Evolutionary conservation across 805 yeast species (phyloP), one percentile per base, ranked within the genome.

Genomic region (Nakazawaea ernobii): DNA sequence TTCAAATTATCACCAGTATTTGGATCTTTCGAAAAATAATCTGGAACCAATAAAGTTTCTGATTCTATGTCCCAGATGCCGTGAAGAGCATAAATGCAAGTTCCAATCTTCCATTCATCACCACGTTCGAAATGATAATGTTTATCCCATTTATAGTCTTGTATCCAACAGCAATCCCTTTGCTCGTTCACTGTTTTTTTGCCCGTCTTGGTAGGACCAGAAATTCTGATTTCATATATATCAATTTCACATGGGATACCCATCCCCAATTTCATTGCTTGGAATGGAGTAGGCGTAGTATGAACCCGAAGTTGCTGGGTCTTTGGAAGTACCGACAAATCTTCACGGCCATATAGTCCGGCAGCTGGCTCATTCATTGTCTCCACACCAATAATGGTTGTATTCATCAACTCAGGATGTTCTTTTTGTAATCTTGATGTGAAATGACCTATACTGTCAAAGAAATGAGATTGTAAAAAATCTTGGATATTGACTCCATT

Each of bases 321-420:
- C 5, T 73, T 67, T 0, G 94, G 91, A 17, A 82, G 59, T 1
- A 54, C 55, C 8, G 69, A 69, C 29, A 91, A 63, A 58, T 86
- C 73, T 3, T 66, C 65, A 42, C 74, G 73, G 0, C 94, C 95
- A 37, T 84, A 72, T 45, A 82, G 74, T 0, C 97, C 97, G 44
- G 70, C 60, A 55, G 79, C 84, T 6, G 97, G 97, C 61, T 91
- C 97, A 61, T 91, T 91, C 67, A 91, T 62, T 43, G 86, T 74
- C 65, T 91, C 97, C 48, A 87, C 70, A 2, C 96, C 97, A n/a
- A 86, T 52, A 2, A 87, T 63, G n/a, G 75, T 73, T 30, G 75
- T 81, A 28, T 70, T 68, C 43, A 76, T 66, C 39, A 81, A 57
- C 9, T 69, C 68, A 0, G 82, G 80, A 0, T 71, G 74, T 7